A percentile compares a stretch with the other conserved stretches of the same genome.
Evolutionary conservation across 305 asterid genomes (phyloP).

Genomic region (Fraxinus floribunda): DNA sequence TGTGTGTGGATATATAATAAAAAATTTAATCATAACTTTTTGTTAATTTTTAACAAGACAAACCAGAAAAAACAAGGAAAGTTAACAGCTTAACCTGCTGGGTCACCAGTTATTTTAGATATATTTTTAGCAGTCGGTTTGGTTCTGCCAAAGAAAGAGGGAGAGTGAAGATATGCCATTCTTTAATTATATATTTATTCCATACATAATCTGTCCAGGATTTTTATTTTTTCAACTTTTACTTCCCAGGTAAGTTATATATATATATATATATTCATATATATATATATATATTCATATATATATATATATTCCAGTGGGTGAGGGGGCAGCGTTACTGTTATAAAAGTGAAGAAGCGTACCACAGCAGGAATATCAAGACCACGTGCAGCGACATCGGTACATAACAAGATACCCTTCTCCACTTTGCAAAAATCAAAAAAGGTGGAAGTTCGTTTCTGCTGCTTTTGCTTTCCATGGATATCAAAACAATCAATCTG

Average conservation of each 20-base stretch:
- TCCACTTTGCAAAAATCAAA: conserved; percentile 78
- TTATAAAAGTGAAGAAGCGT: conserved; percentile 25
- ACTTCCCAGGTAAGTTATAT: not conserved
- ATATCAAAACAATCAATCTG: conserved; percentile 69
- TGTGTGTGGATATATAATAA: not conserved
- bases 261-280: not conserved
- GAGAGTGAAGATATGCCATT: not conserved
- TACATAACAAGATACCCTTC: conserved; percentile 84
- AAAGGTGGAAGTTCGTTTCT: conserved; percentile 77
- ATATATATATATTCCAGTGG: not conserved
- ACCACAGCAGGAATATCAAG: conserved; percentile 98
- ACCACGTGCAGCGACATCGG: conserved; percentile 98
- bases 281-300: too few species aligned
- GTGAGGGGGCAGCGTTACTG: not conserved
- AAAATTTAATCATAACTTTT: not conserved
- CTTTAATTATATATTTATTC: not conserved
- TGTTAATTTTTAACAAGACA: not conserved
- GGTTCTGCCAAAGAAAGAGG: not conserved
- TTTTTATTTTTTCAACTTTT: not conserved
- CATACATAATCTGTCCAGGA: not conserved
- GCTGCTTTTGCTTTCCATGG: conserved; percentile 94
- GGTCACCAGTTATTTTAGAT: not conserved
- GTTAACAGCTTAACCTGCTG: not conserved
- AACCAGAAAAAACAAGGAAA: not conserved
- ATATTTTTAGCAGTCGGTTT: not conserved